These are phyloP conservation scores for Kalmusia sp. DNA, from an alignment of 2,329 filamentous ascomycete genomes.

Conservation along the genomic window DNA sequence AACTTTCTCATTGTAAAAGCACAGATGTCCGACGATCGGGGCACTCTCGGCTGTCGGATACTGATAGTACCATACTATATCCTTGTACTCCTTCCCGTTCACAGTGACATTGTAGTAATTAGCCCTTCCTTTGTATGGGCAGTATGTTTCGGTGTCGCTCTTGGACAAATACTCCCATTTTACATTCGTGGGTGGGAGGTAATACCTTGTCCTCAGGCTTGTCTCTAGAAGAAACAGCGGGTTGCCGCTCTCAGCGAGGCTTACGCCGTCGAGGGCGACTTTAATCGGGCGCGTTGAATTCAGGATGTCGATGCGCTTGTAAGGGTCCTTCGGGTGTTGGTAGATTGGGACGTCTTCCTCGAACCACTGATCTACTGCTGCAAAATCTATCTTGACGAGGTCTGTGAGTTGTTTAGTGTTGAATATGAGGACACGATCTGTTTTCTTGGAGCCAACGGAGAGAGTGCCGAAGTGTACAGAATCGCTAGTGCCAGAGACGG, in stretches of 20 bases:
- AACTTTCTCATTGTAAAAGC: constrained; percentile 74
- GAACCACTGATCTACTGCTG: constrained; percentile 54
- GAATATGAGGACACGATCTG: constrained; percentile 38
- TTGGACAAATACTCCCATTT: constrained; percentile 54
- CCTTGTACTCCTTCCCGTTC: constrained; percentile 52
- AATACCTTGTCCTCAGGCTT: constrained; percentile 64
- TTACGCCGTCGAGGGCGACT: constrained; percentile 56
- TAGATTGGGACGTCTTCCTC: constrained; percentile 67
- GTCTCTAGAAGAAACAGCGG: constrained; percentile 67
- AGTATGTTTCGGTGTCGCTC: constrained; percentile 63
- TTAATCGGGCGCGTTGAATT: constrained; percentile 61
- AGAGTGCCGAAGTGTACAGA: constrained; percentile 30
- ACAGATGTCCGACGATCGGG: constrained; percentile 62
- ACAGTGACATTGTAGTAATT: constrained; percentile 66
- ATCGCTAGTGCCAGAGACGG: constrained; percentile 26
- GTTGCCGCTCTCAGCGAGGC: constrained; percentile 53
- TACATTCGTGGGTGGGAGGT: constrained; percentile 62
- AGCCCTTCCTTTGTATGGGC: constrained; percentile 73
- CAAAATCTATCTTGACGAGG: constrained; percentile 42
- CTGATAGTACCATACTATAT: constrained; percentile 70
- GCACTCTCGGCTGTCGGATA: constrained; percentile 65
- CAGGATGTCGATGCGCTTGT: constrained; percentile 69
- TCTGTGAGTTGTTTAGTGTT: constrained; percentile 25
- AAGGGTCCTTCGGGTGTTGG: constrained; percentile 72
- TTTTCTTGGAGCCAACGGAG: constrained; percentile 19